Evolutionary conservation across 768 basidiomycete species (phyloP).

Genomic region (Pisolithus marmoratus): DNA sequence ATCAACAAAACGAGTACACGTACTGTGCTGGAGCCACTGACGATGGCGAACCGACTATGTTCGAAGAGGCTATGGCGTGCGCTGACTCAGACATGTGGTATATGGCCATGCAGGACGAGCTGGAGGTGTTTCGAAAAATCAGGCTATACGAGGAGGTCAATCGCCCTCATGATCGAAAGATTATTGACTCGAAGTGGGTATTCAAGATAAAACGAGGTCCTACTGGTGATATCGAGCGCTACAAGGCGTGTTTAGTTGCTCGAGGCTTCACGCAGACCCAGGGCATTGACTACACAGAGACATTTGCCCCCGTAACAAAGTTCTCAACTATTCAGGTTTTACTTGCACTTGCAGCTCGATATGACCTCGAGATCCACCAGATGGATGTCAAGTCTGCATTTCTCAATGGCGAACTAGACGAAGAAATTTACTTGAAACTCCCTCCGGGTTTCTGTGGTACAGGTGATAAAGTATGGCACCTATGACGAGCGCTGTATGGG

Average conservation of each 20-base stretch:
- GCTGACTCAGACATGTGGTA: constrained; percentile 1
- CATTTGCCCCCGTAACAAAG: constrained; percentile 22
- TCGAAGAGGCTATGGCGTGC: neutral
- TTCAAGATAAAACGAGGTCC: constrained; percentile 4
- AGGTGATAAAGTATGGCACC: neutral
- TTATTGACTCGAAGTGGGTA: neutral
- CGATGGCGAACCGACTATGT: neutral
- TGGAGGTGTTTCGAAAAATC: neutral
- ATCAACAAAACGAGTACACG: neutral
- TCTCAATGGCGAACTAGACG: constrained; percentile 12
- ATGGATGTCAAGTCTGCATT: constrained; percentile 27
- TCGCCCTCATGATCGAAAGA: neutral
- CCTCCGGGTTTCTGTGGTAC: constrained; percentile 8
- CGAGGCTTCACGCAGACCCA: constrained; percentile 28
- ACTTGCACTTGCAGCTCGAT: constrained; percentile 8
- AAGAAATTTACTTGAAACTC: constrained; percentile 24
- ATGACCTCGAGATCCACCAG: constrained; percentile 9
- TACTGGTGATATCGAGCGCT: constrained; percentile 22
- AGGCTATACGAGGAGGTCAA: constrained; percentile 3
- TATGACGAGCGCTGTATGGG: neutral
- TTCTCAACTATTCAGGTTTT: constrained; percentile 15
- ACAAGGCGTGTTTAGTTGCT: constrained; percentile 37
- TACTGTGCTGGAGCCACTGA: neutral
- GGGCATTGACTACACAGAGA: constrained; percentile 32
- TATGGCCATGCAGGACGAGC: neutral